These are phyloP conservation scores for Quercus cerris DNA, from an alignment of 306 rosid species.

Conservation along the genomic window DNA sequence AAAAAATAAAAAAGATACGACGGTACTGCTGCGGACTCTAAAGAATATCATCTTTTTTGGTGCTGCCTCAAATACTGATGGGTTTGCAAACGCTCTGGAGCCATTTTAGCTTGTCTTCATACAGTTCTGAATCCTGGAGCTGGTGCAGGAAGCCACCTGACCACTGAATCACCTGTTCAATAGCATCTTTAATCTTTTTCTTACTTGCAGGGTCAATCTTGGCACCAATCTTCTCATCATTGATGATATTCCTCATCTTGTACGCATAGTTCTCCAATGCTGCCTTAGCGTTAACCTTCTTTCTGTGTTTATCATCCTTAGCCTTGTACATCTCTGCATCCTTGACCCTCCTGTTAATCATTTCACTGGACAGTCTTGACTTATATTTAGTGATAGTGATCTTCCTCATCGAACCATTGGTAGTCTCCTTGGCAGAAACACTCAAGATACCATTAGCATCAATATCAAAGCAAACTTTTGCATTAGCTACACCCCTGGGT, in stretches of 20 bases:
- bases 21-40: no score
- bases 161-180: conserved; percentile 17
- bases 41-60: no score
- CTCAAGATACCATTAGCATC: neutral
- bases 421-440: conserved; percentile 15
- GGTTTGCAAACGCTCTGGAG: conserved; percentile 23
- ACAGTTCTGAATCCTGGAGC: conserved; percentile 12
- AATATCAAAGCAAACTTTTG: neutral
- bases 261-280: conserved; percentile 19
- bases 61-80: neutral
- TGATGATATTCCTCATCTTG: conserved; percentile 17
- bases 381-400: conserved; percentile 18
- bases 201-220: neutral
- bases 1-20: neutral
- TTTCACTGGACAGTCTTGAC: conserved; percentile 9
- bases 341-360: conserved; percentile 11
- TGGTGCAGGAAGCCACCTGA: neutral
- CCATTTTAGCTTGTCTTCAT: conserved; percentile 11
- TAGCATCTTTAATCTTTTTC: conserved; percentile 16
- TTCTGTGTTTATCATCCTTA: conserved; percentile 19
- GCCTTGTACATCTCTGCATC: conserved; percentile 17
- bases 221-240: conserved; percentile 15
- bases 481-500: conserved; percentile 9
- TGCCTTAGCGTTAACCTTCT: conserved; percentile 19
- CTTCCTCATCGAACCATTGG: conserved; percentile 3